Conservation (phyloP, 306 rosid species). For the Benincasa hispida region DNA sequence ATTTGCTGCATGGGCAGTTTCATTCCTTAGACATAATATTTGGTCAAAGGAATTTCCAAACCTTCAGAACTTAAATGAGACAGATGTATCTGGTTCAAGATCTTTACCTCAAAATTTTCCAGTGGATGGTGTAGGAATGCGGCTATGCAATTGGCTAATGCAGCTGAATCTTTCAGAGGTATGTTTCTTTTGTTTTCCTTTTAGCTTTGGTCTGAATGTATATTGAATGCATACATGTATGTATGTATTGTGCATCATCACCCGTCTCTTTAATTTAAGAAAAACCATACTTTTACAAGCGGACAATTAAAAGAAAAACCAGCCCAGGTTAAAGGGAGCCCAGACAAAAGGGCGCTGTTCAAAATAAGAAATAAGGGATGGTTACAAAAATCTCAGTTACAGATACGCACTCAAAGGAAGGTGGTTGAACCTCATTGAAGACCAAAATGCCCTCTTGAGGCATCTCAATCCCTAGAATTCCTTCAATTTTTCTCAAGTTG, state of each 20-base stretch:
- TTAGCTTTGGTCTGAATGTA: not conserved
- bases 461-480: not conserved
- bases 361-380: not conserved
- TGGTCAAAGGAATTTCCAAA: constrained; percentile 44
- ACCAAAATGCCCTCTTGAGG: not conserved
- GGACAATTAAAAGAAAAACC: not conserved
- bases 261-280: not conserved
- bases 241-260: not conserved
- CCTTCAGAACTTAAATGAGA: constrained; percentile 21
- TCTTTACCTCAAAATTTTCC: constrained; percentile 48
- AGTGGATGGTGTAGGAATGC: constrained; percentile 55
- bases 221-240: not conserved
- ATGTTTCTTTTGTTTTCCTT: constrained; percentile 14
- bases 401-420: not conserved
- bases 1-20: constrained; percentile 76
- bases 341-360: not conserved
- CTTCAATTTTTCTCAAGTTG: not conserved
- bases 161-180: constrained; percentile 48
- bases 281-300: not conserved
- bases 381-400: not conserved
- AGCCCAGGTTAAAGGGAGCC: not conserved
- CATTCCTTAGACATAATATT: constrained; percentile 58
- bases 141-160: constrained; percentile 61
- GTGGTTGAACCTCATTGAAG: not conserved
- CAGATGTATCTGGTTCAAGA: constrained; percentile 27